A percentile compares a stretch with the other conserved stretches of the same genome.
These are phyloP conservation scores for Limtongia smithiae DNA, from an alignment of 805 yeast species.

Conservation along the genomic window DNA sequence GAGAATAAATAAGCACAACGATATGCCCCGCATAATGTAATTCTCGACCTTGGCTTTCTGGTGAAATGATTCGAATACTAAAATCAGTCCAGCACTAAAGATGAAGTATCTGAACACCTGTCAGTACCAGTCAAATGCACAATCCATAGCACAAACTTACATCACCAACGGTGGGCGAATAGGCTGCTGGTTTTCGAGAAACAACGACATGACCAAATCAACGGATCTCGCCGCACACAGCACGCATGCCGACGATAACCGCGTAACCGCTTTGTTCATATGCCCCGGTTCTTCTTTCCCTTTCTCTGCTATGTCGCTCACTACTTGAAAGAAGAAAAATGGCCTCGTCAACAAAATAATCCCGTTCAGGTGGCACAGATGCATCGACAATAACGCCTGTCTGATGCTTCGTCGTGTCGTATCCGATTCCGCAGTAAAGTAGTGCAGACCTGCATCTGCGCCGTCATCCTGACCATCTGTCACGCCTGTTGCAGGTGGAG, in stretches of 20 bases:
- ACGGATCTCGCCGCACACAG: constrained; percentile 27
- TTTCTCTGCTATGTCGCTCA: constrained; percentile 3
- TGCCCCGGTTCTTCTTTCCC: background rate
- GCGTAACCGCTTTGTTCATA: constrained; percentile 11
- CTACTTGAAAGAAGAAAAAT: constrained; percentile 22
- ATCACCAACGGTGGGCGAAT: constrained; percentile 18
- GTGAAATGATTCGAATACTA: constrained; percentile 17
- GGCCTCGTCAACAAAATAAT: constrained; percentile 30
- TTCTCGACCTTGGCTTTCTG: constrained; percentile 22
- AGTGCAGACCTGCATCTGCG: too few species aligned
- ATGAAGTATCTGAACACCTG: constrained; percentile 13
- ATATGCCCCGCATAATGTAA: constrained; percentile 26
- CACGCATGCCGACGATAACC: constrained; percentile 24
- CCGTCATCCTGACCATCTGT: too few species aligned
- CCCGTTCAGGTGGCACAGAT: constrained; percentile 28
- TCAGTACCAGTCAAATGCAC: background rate
- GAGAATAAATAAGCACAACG: constrained; percentile 20
- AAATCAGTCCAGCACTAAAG: constrained; percentile 22
- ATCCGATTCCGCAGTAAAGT: background rate
- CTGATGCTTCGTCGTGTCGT: background rate
- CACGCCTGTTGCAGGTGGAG: too few species aligned
- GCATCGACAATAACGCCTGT: constrained; percentile 24
- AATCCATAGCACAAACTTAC: background rate
- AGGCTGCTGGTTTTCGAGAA: constrained; percentile 26
- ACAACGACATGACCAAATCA: constrained; percentile 23